Evolutionary conservation across 306 rosid species (phyloP), one percentile per base, ranked within the genome.

Genomic region (Sophora flavescens): DNA sequence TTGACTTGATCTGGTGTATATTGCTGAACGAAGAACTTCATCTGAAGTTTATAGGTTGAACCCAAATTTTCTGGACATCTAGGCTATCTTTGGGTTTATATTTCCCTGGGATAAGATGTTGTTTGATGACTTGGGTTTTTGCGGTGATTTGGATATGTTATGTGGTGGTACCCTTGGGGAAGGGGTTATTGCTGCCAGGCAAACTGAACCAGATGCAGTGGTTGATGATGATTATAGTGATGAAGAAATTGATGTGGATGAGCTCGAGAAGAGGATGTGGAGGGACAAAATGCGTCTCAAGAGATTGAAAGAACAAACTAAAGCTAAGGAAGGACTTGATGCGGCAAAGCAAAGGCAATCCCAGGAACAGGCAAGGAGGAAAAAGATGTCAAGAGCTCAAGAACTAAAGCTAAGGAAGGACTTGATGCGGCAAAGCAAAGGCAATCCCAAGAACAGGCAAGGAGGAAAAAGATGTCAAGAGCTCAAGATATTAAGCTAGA

Each of bases 381-480:
- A 91, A 71, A 93, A 91, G 87, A 93, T 93, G 97, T 89, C 98
- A 0, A 78, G 96, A 70, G 98, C 98, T 36, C 98, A 93, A 57
- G 98, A 93, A n/a, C n/a, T n/a, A n/a, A 85, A 66, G 76, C 84
- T 8, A 90, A 85, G 84, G 96, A 89, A 63, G 96, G 90, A 36
- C 59, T 66, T 32, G 93, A 86, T 61, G 77, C 69, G 0, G 95
- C 88, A 2, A 91, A 79, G 74, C 90, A 88, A 71, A 81, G 90
- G 8, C 98, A 93, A 39, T 86, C 96, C 9, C 93, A 89, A 33
- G 98, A 91, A 18, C 95, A 93, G 67, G 96, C 97, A 0, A 83
- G 96, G 86, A 88, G 97, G 89, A 93, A 91, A 71, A 93, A 91
- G 87, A 93, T 93, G 97, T 89, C 98, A 0, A 78, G 96, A 70